phyloP scores from a whole-genome alignment of 805 yeast species.

The Kurtzmaniella cleridarum region DNA sequence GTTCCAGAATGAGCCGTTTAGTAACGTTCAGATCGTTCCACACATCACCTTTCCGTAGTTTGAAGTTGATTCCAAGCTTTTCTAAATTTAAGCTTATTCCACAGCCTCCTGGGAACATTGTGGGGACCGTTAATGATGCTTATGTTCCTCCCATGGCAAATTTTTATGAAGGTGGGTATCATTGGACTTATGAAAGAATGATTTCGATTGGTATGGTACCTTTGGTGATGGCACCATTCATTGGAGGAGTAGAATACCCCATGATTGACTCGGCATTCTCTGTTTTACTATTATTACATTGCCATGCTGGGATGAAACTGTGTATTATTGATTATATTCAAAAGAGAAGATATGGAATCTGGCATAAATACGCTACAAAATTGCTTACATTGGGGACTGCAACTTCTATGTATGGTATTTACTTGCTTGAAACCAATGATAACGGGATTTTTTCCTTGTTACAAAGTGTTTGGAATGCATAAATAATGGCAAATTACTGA shows the following conservation, averaged over 20 bases:
- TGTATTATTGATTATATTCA: slow-evolving; percentile 95
- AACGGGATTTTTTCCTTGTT: slow-evolving; percentile 73
- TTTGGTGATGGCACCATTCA: slow-evolving; percentile 66
- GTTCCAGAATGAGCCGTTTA: no score
- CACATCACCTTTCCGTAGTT: slow-evolving; percentile 6
- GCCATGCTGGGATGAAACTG: slow-evolving; percentile 80
- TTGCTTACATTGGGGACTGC: slow-evolving; percentile 69
- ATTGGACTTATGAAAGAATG: slow-evolving; percentile 87
- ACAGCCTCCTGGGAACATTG: slow-evolving; percentile 86
- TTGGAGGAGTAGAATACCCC: slow-evolving; percentile 67
- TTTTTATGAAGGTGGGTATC: slow-evolving; percentile 75
- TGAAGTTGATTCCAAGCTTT: slow-evolving; percentile 38
- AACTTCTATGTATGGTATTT: slow-evolving; percentile 72
- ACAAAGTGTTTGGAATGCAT: slow-evolving; percentile 56
- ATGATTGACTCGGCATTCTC: slow-evolving; percentile 68
- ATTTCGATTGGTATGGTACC: slow-evolving; percentile 73
- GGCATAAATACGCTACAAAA: slow-evolving; percentile 64
- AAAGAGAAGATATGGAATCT: slow-evolving; percentile 71
- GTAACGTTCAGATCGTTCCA: no score
- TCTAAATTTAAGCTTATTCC: slow-evolving; percentile 50
- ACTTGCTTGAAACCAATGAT: slow-evolving; percentile 72
- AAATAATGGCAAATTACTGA: background rate
- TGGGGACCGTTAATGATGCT: slow-evolving; percentile 93
- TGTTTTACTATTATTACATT: slow-evolving; percentile 64
- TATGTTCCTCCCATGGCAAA: slow-evolving; percentile 58